Percentiles rank a stretch among this genome's conserved stretches.
Conservation (phyloP, 768 basidiomycete species). For the Lentinula sp. region DNA sequence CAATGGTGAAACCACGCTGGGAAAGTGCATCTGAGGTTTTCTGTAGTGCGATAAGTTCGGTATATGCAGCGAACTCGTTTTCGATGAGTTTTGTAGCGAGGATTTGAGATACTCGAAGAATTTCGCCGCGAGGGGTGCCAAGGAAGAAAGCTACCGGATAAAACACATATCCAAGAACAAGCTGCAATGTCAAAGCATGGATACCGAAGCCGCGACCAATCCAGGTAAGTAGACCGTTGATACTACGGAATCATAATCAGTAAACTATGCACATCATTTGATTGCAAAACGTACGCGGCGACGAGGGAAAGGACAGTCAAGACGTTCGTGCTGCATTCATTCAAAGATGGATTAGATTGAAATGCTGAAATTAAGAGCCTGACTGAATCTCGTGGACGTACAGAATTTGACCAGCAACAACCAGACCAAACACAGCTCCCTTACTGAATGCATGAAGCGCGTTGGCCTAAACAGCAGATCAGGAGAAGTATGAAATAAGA, state of each 20-base stretch:
- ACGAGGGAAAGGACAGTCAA: conserved; percentile 82
- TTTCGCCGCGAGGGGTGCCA: conserved; percentile 77
- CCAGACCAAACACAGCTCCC: conserved; percentile 78
- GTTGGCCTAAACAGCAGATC: conserved; percentile 42
- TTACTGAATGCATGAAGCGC: conserved; percentile 85
- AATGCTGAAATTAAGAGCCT: not conserved
- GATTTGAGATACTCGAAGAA: conserved; percentile 72
- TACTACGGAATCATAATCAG: conserved; percentile 30
- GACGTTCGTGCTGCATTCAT: conserved; percentile 59
- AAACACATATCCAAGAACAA: conserved; percentile 81
- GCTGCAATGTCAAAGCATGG: conserved; percentile 73
- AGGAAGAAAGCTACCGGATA: conserved; percentile 83
- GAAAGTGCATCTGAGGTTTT: conserved; percentile 42
- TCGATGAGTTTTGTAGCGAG: conserved; percentile 85
- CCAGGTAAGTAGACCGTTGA: conserved; percentile 87
- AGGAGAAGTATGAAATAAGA: not conserved
- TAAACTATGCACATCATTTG: not conserved
- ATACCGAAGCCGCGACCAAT: conserved; percentile 84
- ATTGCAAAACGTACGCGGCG: conserved; percentile 33
- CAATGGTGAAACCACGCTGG: conserved; percentile 72
- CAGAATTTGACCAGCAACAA: conserved; percentile 33
- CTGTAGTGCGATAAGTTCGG: conserved; percentile 47
- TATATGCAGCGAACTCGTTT: conserved; percentile 82
- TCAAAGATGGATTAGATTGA: conserved; percentile 8
- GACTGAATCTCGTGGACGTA: not conserved